Conservation (phyloP, 345 rosid species). For the Excoecaria agallocha region DNA sequence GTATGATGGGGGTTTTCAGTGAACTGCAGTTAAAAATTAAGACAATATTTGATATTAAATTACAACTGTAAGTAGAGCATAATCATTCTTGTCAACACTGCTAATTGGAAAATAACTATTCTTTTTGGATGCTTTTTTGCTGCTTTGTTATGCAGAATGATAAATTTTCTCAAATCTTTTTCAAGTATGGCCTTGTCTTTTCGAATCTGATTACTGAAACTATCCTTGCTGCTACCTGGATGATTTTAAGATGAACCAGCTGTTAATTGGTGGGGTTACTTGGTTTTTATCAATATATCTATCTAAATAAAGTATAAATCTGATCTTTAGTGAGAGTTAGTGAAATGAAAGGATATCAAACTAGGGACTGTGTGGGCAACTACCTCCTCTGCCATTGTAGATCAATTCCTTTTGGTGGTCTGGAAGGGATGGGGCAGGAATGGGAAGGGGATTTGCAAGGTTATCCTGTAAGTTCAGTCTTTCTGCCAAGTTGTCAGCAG, state of each 20-base stretch:
- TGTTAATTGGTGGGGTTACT: neutral
- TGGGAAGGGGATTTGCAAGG: neutral
- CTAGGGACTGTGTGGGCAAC: neutral
- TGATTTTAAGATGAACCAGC: neutral
- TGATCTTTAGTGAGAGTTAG: neutral
- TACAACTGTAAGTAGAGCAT: neutral
- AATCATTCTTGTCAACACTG: neutral
- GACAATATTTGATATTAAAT: neutral
- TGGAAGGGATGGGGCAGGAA: neutral
- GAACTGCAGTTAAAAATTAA: neutral
- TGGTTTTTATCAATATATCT: neutral
- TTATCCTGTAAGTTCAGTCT: neutral
- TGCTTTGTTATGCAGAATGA: neutral
- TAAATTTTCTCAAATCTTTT: neutral
- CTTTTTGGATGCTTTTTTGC: neutral
- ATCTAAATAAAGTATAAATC: neutral
- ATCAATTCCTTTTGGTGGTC: neutral
- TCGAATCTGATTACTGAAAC: neutral
- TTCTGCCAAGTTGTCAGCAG: neutral
- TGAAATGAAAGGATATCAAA: neutral
- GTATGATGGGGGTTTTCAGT: neutral
- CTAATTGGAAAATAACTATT: neutral
- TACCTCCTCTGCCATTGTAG: neutral
- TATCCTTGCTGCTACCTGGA: neutral
- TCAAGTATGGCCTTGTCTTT: neutral